These are phyloP conservation scores for Yarrowia porcina DNA, from an alignment of 805 yeast genomes.

Conservation along the genomic window DNA sequence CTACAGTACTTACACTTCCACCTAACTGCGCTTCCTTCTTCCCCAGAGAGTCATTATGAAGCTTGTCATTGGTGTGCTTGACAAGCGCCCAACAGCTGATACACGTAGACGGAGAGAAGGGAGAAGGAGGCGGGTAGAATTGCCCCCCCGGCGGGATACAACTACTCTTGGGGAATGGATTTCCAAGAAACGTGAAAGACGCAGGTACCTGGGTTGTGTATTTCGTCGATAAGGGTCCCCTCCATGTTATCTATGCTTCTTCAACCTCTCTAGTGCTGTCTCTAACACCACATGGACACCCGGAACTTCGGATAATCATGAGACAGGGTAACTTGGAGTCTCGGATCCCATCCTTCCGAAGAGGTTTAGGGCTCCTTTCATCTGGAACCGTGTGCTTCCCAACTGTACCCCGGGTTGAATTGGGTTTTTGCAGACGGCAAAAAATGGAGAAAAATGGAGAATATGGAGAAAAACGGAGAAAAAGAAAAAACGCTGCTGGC, in stretches of 20 bases:
- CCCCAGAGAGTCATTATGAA: conserved; percentile 24
- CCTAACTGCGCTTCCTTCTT: neutral
- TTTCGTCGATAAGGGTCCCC: too few relatives aligned
- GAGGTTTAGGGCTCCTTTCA: conserved; percentile 17
- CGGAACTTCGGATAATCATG: conserved; percentile 21
- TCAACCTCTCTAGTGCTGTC: neutral
- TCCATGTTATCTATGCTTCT: neutral
- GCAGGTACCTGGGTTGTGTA: too few relatives aligned
- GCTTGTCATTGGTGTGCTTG: conserved; percentile 19
- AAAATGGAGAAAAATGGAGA: neutral
- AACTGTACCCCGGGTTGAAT: conserved; percentile 24
- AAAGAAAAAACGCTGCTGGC: neutral
- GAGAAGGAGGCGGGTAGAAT: conserved; percentile 3
- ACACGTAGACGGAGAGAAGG: neutral
- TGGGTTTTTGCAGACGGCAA: neutral
- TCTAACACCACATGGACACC: neutral
- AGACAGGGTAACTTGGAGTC: conserved; percentile 19
- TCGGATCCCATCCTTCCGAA: conserved; percentile 22
- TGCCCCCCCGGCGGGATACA: neutral
- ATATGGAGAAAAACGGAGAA: neutral
- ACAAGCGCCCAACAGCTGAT: conserved; percentile 8
- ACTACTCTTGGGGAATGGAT: neutral
- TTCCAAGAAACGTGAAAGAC: neutral
- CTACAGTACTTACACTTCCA: neutral
- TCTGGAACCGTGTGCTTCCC: neutral